Evolutionary conservation across 306 rosid species (phyloP).

Genomic region (Castanea crenata): DNA sequence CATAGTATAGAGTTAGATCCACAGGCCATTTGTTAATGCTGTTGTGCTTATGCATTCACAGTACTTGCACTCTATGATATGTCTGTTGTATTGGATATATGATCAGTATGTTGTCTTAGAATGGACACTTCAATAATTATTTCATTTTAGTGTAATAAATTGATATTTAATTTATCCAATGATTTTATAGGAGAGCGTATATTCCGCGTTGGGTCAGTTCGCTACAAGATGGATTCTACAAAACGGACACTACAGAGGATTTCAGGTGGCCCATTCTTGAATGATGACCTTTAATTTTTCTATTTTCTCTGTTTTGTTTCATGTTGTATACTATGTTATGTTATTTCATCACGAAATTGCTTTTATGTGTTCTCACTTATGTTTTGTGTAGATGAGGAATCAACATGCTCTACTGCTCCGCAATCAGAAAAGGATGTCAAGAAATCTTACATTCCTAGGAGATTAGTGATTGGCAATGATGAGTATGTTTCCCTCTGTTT

Average conservation of each 20-base stretch:
- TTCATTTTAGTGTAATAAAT: not conserved
- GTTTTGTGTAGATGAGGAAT: slow-evolving; percentile 57
- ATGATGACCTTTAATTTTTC: slow-evolving; percentile 11
- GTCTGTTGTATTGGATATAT: not conserved
- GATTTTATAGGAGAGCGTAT: slow-evolving; percentile 67
- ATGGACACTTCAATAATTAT: not conserved
- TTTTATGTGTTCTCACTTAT: slow-evolving; percentile 14
- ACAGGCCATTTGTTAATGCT: slow-evolving; percentile 9
- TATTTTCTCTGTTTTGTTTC: not conserved
- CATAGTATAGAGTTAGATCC: slow-evolving; percentile 15
- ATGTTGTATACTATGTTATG: slow-evolving; percentile 8
- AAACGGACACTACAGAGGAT: slow-evolving; percentile 82
- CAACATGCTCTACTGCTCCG: slow-evolving; percentile 42
- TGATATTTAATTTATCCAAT: slow-evolving; percentile 35
- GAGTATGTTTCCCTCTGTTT: slow-evolving; percentile 63
- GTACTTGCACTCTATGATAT: not conserved
- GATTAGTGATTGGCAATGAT: slow-evolving; percentile 89
- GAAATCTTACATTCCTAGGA: slow-evolving; percentile 70
- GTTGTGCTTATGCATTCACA: slow-evolving; percentile 2
- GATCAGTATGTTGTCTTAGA: not conserved
- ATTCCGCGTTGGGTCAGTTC: slow-evolving; percentile 71
- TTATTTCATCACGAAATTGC: slow-evolving; percentile 9
- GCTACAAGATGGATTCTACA: slow-evolving; percentile 83
- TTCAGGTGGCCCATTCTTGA: slow-evolving; percentile 51
- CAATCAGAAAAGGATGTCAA: slow-evolving; percentile 51